Percentiles rank a stretch among this genome's conserved stretches.
These are phyloP conservation scores for Calonectria hawksworthii DNA, from an alignment of 2,329 filamentous ascomycete species.

Conservation along the genomic window DNA sequence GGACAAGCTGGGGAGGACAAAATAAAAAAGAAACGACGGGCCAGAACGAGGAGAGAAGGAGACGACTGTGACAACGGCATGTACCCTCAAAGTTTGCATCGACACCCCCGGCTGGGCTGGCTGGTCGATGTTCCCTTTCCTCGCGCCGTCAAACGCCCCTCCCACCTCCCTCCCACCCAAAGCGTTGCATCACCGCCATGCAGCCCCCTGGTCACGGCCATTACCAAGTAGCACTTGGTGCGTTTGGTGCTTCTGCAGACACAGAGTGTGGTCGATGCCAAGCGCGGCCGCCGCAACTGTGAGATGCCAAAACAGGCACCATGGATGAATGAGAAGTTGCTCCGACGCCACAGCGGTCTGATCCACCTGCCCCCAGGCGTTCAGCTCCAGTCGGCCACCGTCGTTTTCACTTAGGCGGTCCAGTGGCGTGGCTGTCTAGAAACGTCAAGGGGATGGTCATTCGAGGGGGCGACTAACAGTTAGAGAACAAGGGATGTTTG, in stretches of 20 bases:
- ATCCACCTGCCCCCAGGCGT: constrained; percentile 27
- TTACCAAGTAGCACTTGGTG: constrained; percentile 26
- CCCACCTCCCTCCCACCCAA: constrained; percentile 23
- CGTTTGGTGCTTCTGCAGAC: constrained; percentile 14
- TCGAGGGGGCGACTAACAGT: constrained; percentile 26
- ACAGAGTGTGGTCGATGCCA: constrained; percentile 32
- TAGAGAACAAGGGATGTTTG: constrained; percentile 30
- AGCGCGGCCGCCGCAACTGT: constrained; percentile 33
- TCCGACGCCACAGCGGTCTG: constrained; percentile 28
- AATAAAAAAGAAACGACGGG: not conserved
- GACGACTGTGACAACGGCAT: constrained; percentile 17
- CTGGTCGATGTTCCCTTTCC: not conserved
- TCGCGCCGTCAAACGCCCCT: constrained; percentile 12
- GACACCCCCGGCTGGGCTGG: constrained; percentile 16
- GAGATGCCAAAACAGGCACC: constrained; percentile 32
- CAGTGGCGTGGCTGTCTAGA: constrained; percentile 20
- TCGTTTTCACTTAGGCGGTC: constrained; percentile 15
- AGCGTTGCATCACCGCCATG: constrained; percentile 36
- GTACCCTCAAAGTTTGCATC: constrained; percentile 18
- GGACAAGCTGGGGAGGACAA: not conserved
- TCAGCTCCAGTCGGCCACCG: constrained; percentile 27
- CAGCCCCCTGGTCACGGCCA: constrained; percentile 38
- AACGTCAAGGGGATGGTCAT: constrained; percentile 22
- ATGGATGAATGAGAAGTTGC: constrained; percentile 31
- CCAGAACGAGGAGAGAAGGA: constrained; percentile 7